Evolutionary conservation across 176 grass and related monocot genomes (phyloP), one percentile per base, ranked within the genome.

Genomic region (Thinopyrum elongatum): DNA sequence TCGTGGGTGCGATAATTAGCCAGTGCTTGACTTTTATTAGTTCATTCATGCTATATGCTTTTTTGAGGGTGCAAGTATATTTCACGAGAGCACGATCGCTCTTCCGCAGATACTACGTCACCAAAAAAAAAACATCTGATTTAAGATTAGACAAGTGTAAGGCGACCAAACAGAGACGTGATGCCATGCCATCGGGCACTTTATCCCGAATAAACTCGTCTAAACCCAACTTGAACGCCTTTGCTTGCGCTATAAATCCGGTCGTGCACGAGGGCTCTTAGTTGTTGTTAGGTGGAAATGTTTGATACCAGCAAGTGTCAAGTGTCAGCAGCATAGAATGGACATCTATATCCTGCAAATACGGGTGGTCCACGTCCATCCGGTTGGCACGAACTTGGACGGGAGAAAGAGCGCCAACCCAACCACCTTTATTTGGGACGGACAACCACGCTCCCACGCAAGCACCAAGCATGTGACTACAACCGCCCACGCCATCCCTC

Each of bases 401-500:
- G 70, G 72, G 72, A 51, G 72, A 75, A 75, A 75, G 72, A 75
- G 42, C 72, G 72, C 42, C 72, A 75, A 0, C 42, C 42, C 72
- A 75, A 75, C 72, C 72, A 78, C 84, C 89, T 60, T 79, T 74
- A 46, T 42, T 41, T 6, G 10, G 51, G 28, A 47, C 44, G 69
- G 35, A n/a, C 75, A 10, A 8, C 74, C 79, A 57, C 64, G 83
- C 83, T 30, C 72, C 83, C 42, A 38, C 10, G 34, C 35, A 47
- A 80, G 84, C 85, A 17, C 77, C 42, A 80, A 91, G 80, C 85
- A 87, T 76, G 85, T 80, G 81, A 69, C 75, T 25, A 28, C 66
- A 75, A 44, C 68, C 47, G 31, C 0, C 79, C 11, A 1, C 1
- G 6, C 23, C 8, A 13, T 12, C 1, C 29, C 26, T 16, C 39